These are phyloP conservation scores for Tephrocybe sp. DNA, from an alignment of 768 basidiomycete species.

Conservation along the genomic window DNA sequence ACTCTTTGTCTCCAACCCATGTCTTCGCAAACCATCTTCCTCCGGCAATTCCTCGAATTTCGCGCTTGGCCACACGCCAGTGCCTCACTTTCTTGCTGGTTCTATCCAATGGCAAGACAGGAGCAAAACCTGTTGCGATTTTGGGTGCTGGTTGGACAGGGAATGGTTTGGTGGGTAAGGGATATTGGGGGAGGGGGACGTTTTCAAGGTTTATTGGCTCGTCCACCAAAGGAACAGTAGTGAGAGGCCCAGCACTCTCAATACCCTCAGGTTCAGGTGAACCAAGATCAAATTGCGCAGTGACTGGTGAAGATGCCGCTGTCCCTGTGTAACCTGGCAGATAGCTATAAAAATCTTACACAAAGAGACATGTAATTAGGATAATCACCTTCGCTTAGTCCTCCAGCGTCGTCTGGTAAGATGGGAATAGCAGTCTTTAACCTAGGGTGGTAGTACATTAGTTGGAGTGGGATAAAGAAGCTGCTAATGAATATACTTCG, in stretches of 20 bases:
- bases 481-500: slow-evolving; percentile 26
- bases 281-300: slow-evolving; percentile 41
- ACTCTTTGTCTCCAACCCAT: slow-evolving; percentile 88
- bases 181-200: slow-evolving; percentile 67
- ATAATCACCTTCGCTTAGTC: slow-evolving; percentile 57
- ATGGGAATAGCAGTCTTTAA: slow-evolving; percentile 29
- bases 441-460: slow-evolving; percentile 11
- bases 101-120: slow-evolving; percentile 64
- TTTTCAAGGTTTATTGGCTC: slow-evolving; percentile 51
- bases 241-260: slow-evolving; percentile 25
- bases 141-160: slow-evolving; percentile 77
- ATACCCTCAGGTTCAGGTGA: slow-evolving; percentile 49
- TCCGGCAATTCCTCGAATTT: slow-evolving; percentile 79
- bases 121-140: slow-evolving; percentile 71
- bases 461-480: slow-evolving; percentile 8
- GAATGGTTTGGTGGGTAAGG: slow-evolving; percentile 80
- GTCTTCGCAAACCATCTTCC: slow-evolving; percentile 76
- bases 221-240: slow-evolving; percentile 28
- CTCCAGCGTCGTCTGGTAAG: slow-evolving; percentile 47
- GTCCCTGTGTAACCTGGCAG: slow-evolving; percentile 59
- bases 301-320: slow-evolving; percentile 69
- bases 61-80: slow-evolving; percentile 74
- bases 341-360: slow-evolving; percentile 9
- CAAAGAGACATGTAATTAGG: neutral
- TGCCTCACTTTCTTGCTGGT: slow-evolving; percentile 58